Percentiles rank a stretch among this genome's conserved stretches.
Conservation (phyloP, 2,329 filamentous ascomycete species). For the Epichloe gansuensis region DNA sequence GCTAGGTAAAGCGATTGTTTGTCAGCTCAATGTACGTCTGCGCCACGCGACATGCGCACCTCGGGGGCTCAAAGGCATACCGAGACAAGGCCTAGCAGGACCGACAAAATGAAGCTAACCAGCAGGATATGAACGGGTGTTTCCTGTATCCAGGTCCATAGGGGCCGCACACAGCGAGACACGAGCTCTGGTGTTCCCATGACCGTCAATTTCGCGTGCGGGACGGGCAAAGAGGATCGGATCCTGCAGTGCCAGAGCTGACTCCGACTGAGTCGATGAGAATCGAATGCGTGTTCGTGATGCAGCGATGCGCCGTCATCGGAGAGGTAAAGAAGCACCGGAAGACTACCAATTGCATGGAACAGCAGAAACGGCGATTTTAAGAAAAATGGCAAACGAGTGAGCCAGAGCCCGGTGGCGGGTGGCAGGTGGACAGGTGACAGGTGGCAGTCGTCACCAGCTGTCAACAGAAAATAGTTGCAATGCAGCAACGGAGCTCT, state of each 20-base stretch:
- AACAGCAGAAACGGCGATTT: neutral
- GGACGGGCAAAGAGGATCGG: neutral
- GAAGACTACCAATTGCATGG: neutral
- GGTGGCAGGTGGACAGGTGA: neutral
- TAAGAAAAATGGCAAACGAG: neutral
- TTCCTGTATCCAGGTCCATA: slow-evolving; percentile 24
- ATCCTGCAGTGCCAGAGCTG: neutral
- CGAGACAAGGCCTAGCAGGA: slow-evolving; percentile 22
- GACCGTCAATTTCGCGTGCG: neutral
- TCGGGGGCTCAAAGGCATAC: slow-evolving; percentile 16
- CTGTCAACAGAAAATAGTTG: neutral
- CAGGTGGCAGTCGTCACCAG: neutral
- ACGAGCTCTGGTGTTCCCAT: slow-evolving; percentile 18
- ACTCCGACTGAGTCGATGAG: neutral
- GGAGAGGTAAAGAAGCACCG: neutral
- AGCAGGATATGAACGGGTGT: slow-evolving; percentile 28
- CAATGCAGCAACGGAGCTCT: neutral
- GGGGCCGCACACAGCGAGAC: slow-evolving; percentile 19
- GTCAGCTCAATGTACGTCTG: slow-evolving; percentile 4
- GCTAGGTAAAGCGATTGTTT: slow-evolving; percentile 13
- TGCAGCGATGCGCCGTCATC: neutral
- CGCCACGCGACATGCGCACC: too few species aligned
- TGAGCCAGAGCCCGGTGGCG: neutral
- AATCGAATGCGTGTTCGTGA: neutral
- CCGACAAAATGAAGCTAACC: slow-evolving; percentile 20